These are phyloP conservation scores for Yamagishiella unicocca DNA, from an alignment of 139 green algal species.

Conservation along the genomic window DNA sequence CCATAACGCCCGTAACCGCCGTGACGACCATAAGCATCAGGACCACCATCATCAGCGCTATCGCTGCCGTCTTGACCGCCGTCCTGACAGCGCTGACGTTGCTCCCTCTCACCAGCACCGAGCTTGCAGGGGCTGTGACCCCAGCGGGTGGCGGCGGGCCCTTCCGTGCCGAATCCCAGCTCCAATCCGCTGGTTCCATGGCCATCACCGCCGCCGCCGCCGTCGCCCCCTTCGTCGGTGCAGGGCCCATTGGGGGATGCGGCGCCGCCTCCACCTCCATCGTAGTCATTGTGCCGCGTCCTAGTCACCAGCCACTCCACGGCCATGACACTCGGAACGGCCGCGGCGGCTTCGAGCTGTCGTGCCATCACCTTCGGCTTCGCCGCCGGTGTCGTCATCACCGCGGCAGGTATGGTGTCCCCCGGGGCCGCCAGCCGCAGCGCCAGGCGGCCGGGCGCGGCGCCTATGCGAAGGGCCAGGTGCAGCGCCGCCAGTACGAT, in stretches of 20 bases:
- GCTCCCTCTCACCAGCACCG: no score
- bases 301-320: background rate
- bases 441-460: background rate
- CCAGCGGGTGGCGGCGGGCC: no score
- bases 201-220: background rate
- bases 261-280: no score
- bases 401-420: background rate
- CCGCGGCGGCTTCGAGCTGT: background rate
- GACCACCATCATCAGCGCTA: no score
- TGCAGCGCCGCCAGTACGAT: background rate
- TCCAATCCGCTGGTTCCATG: no score
- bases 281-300: background rate
- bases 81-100: no score
- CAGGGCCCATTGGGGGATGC: background rate
- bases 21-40: no score
- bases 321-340: background rate
- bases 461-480: background rate
- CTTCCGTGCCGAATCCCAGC: no score
- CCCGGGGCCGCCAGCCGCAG: constrained; percentile 3
- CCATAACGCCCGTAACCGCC: no score
- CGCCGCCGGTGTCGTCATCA: background rate
- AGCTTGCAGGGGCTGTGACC: no score
- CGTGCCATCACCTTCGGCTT: background rate
- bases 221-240: background rate
- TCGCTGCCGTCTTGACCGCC: no score